These are phyloP conservation scores for Tylopilus sp. DNA, from an alignment of 1,284 basidiomycete species.

Conservation along the genomic window DNA sequence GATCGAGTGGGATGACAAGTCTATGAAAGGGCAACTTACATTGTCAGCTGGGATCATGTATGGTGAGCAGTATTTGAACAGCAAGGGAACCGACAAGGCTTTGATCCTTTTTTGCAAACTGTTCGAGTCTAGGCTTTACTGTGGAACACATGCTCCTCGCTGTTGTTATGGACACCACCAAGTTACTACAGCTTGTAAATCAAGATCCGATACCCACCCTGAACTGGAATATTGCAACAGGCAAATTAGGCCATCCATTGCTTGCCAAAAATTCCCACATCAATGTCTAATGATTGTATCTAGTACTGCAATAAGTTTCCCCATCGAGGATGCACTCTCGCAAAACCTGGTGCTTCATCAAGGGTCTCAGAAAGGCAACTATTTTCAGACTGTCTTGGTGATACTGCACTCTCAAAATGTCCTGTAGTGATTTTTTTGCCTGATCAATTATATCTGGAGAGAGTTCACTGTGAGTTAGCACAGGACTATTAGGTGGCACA, in stretches of 20 bases:
- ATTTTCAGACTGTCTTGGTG: slow-evolving; percentile 33
- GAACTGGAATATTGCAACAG: slow-evolving; percentile 28
- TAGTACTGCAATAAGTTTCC: slow-evolving; percentile 24
- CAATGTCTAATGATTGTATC: slow-evolving; percentile 18
- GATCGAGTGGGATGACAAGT: background rate
- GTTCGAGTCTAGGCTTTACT: slow-evolving; percentile 18
- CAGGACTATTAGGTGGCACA: background rate
- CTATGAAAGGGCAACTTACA: slow-evolving; percentile 4
- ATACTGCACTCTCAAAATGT: slow-evolving; percentile 16
- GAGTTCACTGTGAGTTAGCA: background rate
- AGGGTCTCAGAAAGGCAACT: slow-evolving; percentile 31
- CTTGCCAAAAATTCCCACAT: slow-evolving; percentile 24
- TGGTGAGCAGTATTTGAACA: slow-evolving; percentile 28
- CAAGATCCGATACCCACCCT: slow-evolving; percentile 14
- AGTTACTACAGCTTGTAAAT: no score
- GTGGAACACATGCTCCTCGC: slow-evolving; percentile 13
- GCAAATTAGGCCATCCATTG: slow-evolving; percentile 34
- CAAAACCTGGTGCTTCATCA: slow-evolving; percentile 29
- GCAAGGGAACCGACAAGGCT: slow-evolving; percentile 32
- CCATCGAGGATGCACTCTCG: slow-evolving; percentile 24
- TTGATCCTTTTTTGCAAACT: slow-evolving; percentile 22
- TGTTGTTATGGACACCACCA: background rate
- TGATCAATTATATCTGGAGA: slow-evolving; percentile 9
- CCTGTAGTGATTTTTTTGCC: slow-evolving; percentile 16
- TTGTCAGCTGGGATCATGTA: slow-evolving; percentile 23